phyloP scores from a whole-genome alignment of 169 alveolate species.

The Neospora caninum region DNA sequence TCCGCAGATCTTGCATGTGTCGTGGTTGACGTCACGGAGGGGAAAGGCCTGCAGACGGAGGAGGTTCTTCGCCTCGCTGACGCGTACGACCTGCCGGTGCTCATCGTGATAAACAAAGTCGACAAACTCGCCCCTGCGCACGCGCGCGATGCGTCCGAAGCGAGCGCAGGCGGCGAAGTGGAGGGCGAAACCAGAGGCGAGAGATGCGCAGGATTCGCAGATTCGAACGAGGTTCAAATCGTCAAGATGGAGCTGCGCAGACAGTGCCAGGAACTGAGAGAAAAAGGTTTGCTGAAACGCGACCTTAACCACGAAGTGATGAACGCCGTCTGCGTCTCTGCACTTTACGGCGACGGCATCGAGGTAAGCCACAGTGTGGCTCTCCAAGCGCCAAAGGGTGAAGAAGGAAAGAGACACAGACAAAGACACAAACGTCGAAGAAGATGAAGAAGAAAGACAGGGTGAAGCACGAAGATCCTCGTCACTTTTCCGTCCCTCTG shows the following conservation, averaged over 20 bases:
- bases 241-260: conserved; percentile 72
- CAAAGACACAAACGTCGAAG: too few species aligned
- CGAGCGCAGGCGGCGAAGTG: conserved; percentile 76
- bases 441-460: too few species aligned
- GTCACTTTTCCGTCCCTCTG: too few species aligned
- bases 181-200: conserved; percentile 63
- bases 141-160: conserved; percentile 73
- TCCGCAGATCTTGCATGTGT: conserved; percentile 80
- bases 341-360: conserved; percentile 71
- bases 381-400: neutral
- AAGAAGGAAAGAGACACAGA: neutral
- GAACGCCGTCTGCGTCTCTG: conserved; percentile 74
- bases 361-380: neutral
- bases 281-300: conserved; percentile 69
- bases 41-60: conserved; percentile 79
- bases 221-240: conserved; percentile 37
- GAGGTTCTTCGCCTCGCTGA: conserved; percentile 84
- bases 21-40: conserved; percentile 78
- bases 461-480: too few species aligned
- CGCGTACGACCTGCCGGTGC: conserved; percentile 75
- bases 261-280: conserved; percentile 71
- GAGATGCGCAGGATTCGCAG: neutral
- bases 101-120: conserved; percentile 79
- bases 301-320: conserved; percentile 70
- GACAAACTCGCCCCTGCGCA: conserved; percentile 81